Percentiles rank a stretch among this genome's conserved stretches.
phyloP scores from a whole-genome alignment of 768 basidiomycete genomes.

The Suillus cothurnatus region DNA sequence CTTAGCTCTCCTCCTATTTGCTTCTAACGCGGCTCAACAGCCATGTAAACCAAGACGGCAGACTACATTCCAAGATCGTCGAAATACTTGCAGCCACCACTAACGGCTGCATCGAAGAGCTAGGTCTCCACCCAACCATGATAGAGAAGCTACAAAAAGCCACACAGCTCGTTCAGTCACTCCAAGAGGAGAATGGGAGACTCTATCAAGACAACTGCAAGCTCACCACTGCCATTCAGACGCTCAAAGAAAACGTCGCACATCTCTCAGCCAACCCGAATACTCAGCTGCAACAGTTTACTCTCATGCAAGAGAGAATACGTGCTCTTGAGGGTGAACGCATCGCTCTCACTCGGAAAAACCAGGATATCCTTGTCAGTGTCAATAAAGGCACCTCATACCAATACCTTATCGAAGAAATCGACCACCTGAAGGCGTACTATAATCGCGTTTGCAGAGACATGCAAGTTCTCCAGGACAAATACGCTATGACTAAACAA shows the following conservation, averaged over 20 bases:
- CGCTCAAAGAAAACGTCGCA: constrained; percentile 33
- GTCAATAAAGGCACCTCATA: constrained; percentile 17
- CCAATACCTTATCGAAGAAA: constrained; percentile 21
- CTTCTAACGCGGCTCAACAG: background rate
- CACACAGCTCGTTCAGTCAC: constrained; percentile 35
- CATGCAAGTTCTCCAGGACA: constrained; percentile 22
- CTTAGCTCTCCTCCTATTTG: background rate
- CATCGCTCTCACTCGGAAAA: constrained; percentile 19
- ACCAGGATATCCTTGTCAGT: constrained; percentile 26
- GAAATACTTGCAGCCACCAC: constrained; percentile 47
- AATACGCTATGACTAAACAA: constrained; percentile 13
- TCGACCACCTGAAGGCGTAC: constrained; percentile 11
- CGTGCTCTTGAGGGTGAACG: constrained; percentile 23
- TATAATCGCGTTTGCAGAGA: constrained; percentile 20
- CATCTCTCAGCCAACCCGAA: constrained; percentile 20
- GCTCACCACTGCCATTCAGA: constrained; percentile 30
- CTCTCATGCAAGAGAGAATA: constrained; percentile 30
- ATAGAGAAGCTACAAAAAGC: constrained; percentile 20
- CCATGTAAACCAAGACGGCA: background rate
- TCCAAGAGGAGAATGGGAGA: constrained; percentile 33
- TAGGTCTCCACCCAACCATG: constrained; percentile 49
- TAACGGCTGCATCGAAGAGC: constrained; percentile 48
- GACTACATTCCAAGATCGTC: constrained; percentile 38
- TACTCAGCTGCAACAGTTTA: constrained; percentile 19
- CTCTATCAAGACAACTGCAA: constrained; percentile 42